These are phyloP conservation scores for Talaromyces sp. DNA, from an alignment of 2,329 filamentous ascomycete species.

Conservation along the genomic window DNA sequence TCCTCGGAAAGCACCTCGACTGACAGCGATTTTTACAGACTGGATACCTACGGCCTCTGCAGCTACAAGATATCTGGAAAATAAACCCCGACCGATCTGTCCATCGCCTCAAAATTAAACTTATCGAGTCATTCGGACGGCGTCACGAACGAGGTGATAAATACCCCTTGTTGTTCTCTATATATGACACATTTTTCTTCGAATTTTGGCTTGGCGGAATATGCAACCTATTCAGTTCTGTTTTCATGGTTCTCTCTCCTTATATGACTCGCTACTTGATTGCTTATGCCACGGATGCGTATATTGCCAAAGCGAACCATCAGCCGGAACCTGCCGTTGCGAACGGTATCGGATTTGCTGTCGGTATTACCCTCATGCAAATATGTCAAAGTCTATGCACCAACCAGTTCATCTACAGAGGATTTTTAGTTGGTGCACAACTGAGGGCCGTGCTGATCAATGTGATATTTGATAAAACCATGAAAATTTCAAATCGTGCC, in stretches of 20 bases:
- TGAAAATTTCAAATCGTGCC: conserved; percentile 82
- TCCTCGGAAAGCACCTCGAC: neutral
- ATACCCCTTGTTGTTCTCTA: conserved; percentile 71
- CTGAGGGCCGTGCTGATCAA: conserved; percentile 76
- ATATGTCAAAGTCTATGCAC: conserved; percentile 73
- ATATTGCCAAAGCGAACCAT: conserved; percentile 56
- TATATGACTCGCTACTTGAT: conserved; percentile 86
- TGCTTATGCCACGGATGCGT: conserved; percentile 76
- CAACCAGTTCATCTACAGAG: conserved; percentile 89
- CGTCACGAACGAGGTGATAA: conserved; percentile 66
- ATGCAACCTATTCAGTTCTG: conserved; percentile 68
- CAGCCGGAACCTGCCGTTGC: conserved; percentile 64
- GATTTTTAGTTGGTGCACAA: conserved; percentile 89
- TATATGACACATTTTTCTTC: conserved; percentile 79
- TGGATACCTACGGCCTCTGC: conserved; percentile 80
- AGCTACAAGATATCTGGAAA: conserved; percentile 80
- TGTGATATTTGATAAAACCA: conserved; percentile 86
- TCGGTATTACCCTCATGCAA: conserved; percentile 85
- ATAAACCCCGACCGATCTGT: conserved; percentile 79
- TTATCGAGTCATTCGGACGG: conserved; percentile 66
- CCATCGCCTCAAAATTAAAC: conserved; percentile 63
- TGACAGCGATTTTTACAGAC: conserved; percentile 46
- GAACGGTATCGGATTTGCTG: conserved; percentile 73
- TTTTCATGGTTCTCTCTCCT: conserved; percentile 75
- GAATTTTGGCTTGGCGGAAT: conserved; percentile 84